phyloP scores from a whole-genome alignment of 768 basidiomycete species.

The Rhizopogon rudus region DNA sequence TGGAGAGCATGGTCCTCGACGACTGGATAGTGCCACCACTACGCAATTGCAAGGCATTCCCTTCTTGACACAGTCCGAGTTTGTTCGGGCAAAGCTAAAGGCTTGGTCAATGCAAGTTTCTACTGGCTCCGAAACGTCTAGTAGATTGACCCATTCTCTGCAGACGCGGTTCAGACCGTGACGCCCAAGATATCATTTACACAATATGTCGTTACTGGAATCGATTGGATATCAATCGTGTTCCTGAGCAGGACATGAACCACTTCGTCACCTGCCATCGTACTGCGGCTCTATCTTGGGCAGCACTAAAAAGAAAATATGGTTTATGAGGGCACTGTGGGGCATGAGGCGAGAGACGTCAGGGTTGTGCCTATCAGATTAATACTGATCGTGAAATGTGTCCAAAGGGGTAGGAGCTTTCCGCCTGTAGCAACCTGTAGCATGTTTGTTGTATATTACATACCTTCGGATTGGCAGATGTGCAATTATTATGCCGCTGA shows the following conservation, averaged over 20 bases:
- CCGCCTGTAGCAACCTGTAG: neutral
- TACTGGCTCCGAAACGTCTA: constrained; percentile 8
- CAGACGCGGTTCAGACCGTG: constrained; percentile 66
- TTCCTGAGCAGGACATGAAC: constrained; percentile 83
- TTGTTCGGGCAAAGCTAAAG: constrained; percentile 81
- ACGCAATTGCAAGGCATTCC: constrained; percentile 68
- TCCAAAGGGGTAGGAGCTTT: constrained; percentile 13
- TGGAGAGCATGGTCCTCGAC: constrained; percentile 76
- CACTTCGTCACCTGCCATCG: constrained; percentile 59
- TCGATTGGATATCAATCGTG: constrained; percentile 78
- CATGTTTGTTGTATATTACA: neutral
- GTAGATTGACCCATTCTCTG: constrained; percentile 6
- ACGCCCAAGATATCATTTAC: constrained; percentile 75
- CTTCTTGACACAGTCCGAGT: constrained; percentile 82
- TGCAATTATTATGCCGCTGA: constrained; percentile 1
- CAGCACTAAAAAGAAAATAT: constrained; percentile 70
- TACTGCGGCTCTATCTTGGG: constrained; percentile 68
- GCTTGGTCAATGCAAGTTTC: constrained; percentile 69
- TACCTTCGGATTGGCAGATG: neutral
- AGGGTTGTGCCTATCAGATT: constrained; percentile 23
- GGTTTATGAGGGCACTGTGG: constrained; percentile 37
- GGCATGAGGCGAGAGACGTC: constrained; percentile 2
- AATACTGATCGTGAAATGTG: constrained; percentile 15
- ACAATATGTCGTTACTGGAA: constrained; percentile 75
- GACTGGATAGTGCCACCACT: constrained; percentile 61